Evolutionary conservation across 1,284 basidiomycete genomes (phyloP).

Genomic region (Melampsora larici-populina): DNA sequence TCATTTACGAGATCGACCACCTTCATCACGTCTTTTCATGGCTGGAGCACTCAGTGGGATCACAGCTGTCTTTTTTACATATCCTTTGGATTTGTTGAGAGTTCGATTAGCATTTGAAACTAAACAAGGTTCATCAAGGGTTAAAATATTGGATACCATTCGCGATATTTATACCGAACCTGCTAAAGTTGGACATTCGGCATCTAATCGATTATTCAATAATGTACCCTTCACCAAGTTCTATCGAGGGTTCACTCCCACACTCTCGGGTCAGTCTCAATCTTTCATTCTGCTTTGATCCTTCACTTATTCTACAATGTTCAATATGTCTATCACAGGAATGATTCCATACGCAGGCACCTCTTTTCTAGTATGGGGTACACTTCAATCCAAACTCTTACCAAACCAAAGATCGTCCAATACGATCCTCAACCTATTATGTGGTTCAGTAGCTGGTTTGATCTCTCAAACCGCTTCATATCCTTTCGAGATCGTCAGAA

Average conservation of each 20-base stretch:
- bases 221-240: conserved; percentile 72
- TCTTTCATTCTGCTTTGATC: background rate
- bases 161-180: conserved; percentile 68
- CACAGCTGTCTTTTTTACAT: conserved; percentile 83
- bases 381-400: conserved; percentile 65
- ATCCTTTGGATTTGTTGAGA: conserved; percentile 90
- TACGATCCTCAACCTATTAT: conserved; percentile 61
- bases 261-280: conserved; percentile 58
- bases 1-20: background rate
- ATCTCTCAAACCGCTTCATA: conserved; percentile 88
- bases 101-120: conserved; percentile 85
- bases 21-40: conserved; percentile 66
- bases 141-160: conserved; percentile 65
- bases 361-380: conserved; percentile 89
- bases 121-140: conserved; percentile 54
- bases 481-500: conserved; percentile 88
- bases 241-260: conserved; percentile 92
- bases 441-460: conserved; percentile 87
- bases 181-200: conserved; percentile 46
- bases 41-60: conserved; percentile 78
- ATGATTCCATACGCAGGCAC: conserved; percentile 98
- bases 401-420: conserved; percentile 46
- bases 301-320: background rate
- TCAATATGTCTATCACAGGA: conserved; percentile 55
- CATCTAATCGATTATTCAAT: conserved; percentile 52